Evolutionary conservation across 257 asterid genomes (phyloP).

Genomic region (Paulownia fortunei): DNA sequence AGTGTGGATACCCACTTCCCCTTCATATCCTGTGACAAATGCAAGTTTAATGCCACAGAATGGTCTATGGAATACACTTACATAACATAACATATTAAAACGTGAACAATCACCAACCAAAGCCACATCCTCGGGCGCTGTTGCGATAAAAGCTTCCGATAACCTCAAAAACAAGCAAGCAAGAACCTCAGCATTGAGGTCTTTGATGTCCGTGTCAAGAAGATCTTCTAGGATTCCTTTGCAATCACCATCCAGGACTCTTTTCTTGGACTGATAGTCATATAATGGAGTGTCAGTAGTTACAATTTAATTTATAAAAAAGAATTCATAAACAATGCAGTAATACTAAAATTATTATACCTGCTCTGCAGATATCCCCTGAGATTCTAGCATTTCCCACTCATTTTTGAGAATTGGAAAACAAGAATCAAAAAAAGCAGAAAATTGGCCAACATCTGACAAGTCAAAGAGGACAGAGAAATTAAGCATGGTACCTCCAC

Average conservation of each 20-base stretch:
- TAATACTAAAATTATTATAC: slow-evolving; percentile 41
- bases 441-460: slow-evolving; percentile 54
- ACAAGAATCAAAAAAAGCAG: slow-evolving; percentile 52
- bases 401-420: slow-evolving; percentile 66
- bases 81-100: background rate
- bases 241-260: slow-evolving; percentile 55
- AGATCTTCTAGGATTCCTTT: slow-evolving; percentile 56
- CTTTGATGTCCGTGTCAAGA: slow-evolving; percentile 42
- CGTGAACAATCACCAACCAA: slow-evolving; percentile 50
- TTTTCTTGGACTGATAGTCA: slow-evolving; percentile 54
- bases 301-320: slow-evolving; percentile 8
- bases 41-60: slow-evolving; percentile 24
- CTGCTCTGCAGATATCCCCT: slow-evolving; percentile 50
- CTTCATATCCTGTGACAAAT: slow-evolving; percentile 57
- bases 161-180: slow-evolving; percentile 65
- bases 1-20: slow-evolving; percentile 61
- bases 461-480: slow-evolving; percentile 13
- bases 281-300: slow-evolving; percentile 27
- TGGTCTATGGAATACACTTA: background rate
- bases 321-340: slow-evolving; percentile 16
- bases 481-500: slow-evolving; percentile 3
- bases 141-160: slow-evolving; percentile 58
- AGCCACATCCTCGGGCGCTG: slow-evolving; percentile 51
- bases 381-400: slow-evolving; percentile 66
- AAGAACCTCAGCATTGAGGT: slow-evolving; percentile 67